These are phyloP conservation scores for Wickerhamomyces canadensis DNA, from an alignment of 805 yeast species.

Conservation along the genomic window DNA sequence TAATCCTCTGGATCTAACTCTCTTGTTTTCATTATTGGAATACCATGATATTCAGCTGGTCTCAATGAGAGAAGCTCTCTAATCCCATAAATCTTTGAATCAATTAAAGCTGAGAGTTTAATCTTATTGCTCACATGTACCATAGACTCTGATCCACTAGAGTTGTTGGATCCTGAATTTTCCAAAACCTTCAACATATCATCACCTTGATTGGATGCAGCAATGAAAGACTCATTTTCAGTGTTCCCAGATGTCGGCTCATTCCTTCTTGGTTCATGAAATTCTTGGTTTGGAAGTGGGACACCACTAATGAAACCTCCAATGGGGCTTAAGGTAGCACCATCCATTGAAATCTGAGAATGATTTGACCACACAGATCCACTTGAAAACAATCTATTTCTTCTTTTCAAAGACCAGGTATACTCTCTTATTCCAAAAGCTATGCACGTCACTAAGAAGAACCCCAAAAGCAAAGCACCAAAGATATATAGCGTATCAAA, in stretches of 20 bases:
- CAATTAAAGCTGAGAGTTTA: background rate
- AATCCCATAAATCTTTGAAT: conserved; percentile 10
- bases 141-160: background rate
- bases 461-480: conserved; percentile 13
- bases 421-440: conserved; percentile 27
- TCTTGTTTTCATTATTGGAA: conserved; percentile 8
- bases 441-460: conserved; percentile 14
- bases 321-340: background rate
- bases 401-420: conserved; percentile 12
- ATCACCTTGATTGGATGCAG: background rate
- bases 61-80: conserved; percentile 13
- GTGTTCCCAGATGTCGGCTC: no score
- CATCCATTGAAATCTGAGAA: conserved; percentile 3
- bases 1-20: background rate
- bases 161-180: conserved; percentile 2
- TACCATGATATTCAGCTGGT: conserved; percentile 14
- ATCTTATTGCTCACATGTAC: background rate
- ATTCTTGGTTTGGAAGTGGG: background rate
- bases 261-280: no score
- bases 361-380: conserved; percentile 18
- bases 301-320: background rate
- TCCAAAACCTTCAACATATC: background rate
- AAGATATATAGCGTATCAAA: conserved; percentile 23
- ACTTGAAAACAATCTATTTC: conserved; percentile 13
- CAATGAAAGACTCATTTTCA: no score